phyloP scores from a whole-genome alignment of 495 filamentous ascomycete genomes.

The Podospora pseudocomata region DNA sequence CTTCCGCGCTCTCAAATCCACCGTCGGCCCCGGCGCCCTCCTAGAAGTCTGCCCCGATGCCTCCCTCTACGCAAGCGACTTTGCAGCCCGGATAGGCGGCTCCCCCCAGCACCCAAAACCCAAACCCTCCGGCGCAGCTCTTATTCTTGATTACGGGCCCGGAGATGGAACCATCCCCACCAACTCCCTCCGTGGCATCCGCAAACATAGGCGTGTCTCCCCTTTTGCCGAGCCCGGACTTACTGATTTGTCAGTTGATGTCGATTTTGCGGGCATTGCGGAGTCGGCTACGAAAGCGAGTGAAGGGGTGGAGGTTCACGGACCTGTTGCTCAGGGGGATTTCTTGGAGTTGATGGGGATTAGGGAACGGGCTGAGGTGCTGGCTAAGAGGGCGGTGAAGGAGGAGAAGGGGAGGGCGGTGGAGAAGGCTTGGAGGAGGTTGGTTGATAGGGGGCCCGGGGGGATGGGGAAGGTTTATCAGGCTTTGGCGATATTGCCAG shows the following conservation, averaged over 20 bases:
- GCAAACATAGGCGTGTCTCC: conserved; percentile 64
- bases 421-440: conserved; percentile 69
- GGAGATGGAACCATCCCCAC: conserved; percentile 65
- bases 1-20: conserved; percentile 68
- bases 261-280: conserved; percentile 82
- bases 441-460: conserved; percentile 70
- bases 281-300: conserved; percentile 73
- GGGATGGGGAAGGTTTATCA: conserved; percentile 97
- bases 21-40: conserved; percentile 54
- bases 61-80: conserved; percentile 69
- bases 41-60: conserved; percentile 91
- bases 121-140: conserved; percentile 70
- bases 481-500: conserved; percentile 83
- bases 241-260: conserved; percentile 84
- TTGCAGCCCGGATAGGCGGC: conserved; percentile 79
- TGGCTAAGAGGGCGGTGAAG: conserved; percentile 58
- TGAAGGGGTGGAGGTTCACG: conserved; percentile 83
- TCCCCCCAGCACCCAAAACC: conserved; percentile 53
- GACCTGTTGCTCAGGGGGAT: conserved; percentile 79
- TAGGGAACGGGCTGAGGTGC: conserved; percentile 65
- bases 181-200: conserved; percentile 86
- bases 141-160: conserved; percentile 94
- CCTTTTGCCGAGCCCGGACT: conserved; percentile 74
- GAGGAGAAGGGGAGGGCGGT: conserved; percentile 61
- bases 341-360: conserved; percentile 82